These are phyloP conservation scores for Amylocystis lapponica DNA, from an alignment of 768 basidiomycete genomes.

Conservation along the genomic window DNA sequence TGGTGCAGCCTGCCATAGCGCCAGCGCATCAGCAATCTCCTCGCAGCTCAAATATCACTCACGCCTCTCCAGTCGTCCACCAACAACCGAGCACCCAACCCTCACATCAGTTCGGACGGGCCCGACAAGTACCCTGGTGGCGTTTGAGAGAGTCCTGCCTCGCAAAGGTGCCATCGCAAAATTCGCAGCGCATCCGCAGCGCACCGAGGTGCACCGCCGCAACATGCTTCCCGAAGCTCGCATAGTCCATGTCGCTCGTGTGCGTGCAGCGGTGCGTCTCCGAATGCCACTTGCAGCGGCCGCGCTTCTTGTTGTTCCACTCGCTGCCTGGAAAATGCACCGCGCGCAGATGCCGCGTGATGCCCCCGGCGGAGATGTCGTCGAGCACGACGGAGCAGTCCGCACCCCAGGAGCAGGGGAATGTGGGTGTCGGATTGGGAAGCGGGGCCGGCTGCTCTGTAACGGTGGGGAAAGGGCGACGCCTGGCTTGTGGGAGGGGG, in stretches of 20 bases:
- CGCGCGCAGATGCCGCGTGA: not conserved
- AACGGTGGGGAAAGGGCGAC: too few species aligned
- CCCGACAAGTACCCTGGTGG: too few species aligned
- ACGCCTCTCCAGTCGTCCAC: too few species aligned
- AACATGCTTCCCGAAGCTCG: slow-evolving; percentile 16
- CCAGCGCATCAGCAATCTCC: too few species aligned
- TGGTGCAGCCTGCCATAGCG: too few species aligned
- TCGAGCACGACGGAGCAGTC: not conserved
- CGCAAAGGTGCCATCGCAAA: slow-evolving; percentile 14
- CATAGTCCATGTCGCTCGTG: slow-evolving; percentile 13
- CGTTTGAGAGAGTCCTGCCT: slow-evolving; percentile 15
- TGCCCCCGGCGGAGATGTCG: not conserved
- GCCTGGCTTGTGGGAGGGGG: too few species aligned
- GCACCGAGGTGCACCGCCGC: slow-evolving; percentile 15
- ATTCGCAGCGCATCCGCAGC: slow-evolving; percentile 9
- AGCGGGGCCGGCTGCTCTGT: too few species aligned
- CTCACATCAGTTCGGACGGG: too few species aligned
- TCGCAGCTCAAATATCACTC: too few species aligned
- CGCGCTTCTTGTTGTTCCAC: slow-evolving; percentile 3
- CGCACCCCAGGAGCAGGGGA: not conserved
- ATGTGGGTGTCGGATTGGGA: too few species aligned
- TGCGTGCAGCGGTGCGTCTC: not conserved
- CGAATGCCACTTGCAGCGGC: not conserved
- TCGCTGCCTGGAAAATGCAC: not conserved
- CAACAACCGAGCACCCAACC: too few species aligned